A percentile compares a stretch with the other conserved stretches of the same genome.
Evolutionary conservation across 2,329 filamentous ascomycete genomes (phyloP).

Genomic region (Metarhizium album): DNA sequence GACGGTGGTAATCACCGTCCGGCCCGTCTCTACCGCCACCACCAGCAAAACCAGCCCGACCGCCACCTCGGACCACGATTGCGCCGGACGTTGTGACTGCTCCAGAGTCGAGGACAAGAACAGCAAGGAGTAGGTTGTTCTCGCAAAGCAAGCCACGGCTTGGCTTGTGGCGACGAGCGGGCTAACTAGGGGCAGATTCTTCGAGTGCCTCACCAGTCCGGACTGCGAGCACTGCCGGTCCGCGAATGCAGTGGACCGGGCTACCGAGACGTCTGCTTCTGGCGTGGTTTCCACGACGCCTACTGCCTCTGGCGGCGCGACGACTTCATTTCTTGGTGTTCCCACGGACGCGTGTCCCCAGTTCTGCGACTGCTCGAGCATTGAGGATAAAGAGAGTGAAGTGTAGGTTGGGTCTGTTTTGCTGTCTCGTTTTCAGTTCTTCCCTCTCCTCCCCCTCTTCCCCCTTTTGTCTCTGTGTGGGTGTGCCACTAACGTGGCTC

Average conservation of each 20-base stretch:
- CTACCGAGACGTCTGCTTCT: not conserved
- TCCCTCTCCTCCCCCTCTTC: too few relatives aligned
- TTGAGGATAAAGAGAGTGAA: constrained; percentile 17
- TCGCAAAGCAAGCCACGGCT: not conserved
- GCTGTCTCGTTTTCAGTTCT: not conserved
- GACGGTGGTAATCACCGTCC: constrained; percentile 4
- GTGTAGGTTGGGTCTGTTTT: constrained; percentile 14
- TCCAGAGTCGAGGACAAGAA: constrained; percentile 16
- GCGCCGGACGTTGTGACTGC: constrained; percentile 15
- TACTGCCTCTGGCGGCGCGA: not conserved
- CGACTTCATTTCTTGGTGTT: not conserved
- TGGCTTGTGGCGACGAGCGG: not conserved
- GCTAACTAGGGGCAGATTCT: constrained; percentile 15
- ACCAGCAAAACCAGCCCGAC: not conserved
- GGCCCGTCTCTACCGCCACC: not conserved
- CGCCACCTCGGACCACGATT: not conserved
- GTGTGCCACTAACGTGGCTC: not conserved
- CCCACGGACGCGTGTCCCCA: constrained; percentile 9
- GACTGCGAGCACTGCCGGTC: constrained; percentile 16
- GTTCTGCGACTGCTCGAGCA: constrained; percentile 17
- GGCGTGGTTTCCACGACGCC: not conserved
- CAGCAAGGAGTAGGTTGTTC: constrained; percentile 17
- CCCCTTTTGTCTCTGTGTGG: not conserved
- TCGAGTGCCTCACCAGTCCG: constrained; percentile 25
- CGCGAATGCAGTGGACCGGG: not conserved